phyloP scores from a whole-genome alignment of 2,329 filamentous ascomycete species.

The Penicillium verrucosum region DNA sequence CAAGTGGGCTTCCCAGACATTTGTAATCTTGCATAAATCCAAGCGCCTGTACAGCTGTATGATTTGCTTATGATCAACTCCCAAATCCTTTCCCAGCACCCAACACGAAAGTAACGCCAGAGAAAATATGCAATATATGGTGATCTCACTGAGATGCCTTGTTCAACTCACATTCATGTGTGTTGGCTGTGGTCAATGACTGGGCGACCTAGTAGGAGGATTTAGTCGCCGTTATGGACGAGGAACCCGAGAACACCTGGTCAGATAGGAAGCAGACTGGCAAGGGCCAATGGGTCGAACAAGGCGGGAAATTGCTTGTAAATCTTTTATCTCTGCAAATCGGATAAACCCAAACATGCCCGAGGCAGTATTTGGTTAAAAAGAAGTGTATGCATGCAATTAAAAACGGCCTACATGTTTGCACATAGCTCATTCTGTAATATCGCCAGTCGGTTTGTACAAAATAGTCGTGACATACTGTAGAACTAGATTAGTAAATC shows the following conservation, averaged over 20 bases:
- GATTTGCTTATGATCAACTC: constrained; percentile 2
- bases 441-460: constrained; percentile 75
- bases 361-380: not conserved
- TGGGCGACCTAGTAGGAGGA: not conserved
- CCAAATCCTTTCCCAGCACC: not conserved
- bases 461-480: constrained; percentile 94
- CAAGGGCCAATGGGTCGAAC: not conserved
- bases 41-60: constrained; percentile 8
- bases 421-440: constrained; percentile 28
- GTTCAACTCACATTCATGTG: not conserved
- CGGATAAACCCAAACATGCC: not conserved
- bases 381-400: constrained; percentile 5
- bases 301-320: not conserved
- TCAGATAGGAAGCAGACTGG: not conserved
- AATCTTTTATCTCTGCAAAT: not conserved
- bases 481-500: constrained; percentile 9
- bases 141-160: not conserved
- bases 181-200: not conserved
- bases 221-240: not conserved
- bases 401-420: not conserved
- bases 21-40: not conserved
- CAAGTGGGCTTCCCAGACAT: not conserved
- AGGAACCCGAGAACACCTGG: not conserved
- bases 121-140: constrained; percentile 14
- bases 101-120: constrained; percentile 8